Base-by-base conservation (phyloP, 768 basidiomycete species). In the Coprinopsis cinerea region DNA sequence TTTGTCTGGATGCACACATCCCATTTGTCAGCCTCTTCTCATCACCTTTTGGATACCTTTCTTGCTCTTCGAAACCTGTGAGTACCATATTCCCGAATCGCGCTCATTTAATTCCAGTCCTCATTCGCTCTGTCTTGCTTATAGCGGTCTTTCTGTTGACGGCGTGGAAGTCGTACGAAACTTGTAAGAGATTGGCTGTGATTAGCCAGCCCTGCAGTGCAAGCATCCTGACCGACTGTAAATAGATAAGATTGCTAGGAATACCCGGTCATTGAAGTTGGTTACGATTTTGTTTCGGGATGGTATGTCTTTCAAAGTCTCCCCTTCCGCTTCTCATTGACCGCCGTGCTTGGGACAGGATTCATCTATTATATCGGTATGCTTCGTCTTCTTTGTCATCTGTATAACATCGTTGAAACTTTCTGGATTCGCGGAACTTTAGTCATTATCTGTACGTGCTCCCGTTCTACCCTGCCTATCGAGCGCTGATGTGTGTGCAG, bases 351-450 rank as follows among this genome's bases (percentile, higher is more conserved):
- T 43, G 11, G 42, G 48, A 11, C 51, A 56, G 62, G 62, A 27
- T 28, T 64, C 23, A 49, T 61, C 5, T 64, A 64, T 45, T 64
- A 64, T 46, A 27, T 61, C 40, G 60, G 62, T 64, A n/a, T 54
- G 59, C 59, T 3, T 17, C 41, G 23, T 35, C 11, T 7, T 20
- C 34, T 25, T 40, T 60, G 60, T 58, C 15, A 60, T n/a, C n/a
- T n/a, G n/a, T n/a, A n/a, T n/a, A n/a, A n/a, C n/a, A n/a, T n/a
- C n/a, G n/a, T n/a, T n/a, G n/a, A n/a, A n/a, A n/a, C n/a, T n/a
- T n/a, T n/a, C n/a, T n/a, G n/a, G n/a, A n/a, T n/a, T n/a, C n/a
- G n/a, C n/a, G n/a, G n/a, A n/a, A n/a, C n/a, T n/a, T n/a, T n/a
- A n/a, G n/a, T n/a, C n/a, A n/a, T n/a, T n/a, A n/a, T n/a, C n/a